Conservation (phyloP, 805 yeast species). For the Ogataea populi-albae region DNA sequence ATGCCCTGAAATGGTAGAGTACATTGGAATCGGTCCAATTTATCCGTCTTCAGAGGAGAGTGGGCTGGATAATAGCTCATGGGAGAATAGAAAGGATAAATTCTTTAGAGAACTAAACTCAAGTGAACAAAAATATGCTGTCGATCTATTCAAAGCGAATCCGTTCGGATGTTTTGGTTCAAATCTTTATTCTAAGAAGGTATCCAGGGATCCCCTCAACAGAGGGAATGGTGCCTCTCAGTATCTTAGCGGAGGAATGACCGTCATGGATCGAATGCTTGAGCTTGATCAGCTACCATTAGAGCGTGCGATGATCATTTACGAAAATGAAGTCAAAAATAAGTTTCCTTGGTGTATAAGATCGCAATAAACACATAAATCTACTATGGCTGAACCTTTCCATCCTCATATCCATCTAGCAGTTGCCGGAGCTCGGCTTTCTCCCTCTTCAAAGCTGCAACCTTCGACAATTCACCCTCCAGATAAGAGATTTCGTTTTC, state of each 20-base stretch:
- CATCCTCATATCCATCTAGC: constrained; percentile 40
- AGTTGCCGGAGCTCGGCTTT: constrained; percentile 54
- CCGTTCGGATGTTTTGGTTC: constrained; percentile 53
- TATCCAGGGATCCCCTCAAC: constrained; percentile 53
- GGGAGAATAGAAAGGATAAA: constrained; percentile 21
- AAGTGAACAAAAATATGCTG: constrained; percentile 54
- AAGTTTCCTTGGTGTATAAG: constrained; percentile 22
- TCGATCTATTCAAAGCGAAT: constrained; percentile 50
- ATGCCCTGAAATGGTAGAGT: constrained; percentile 38
- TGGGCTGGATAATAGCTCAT: constrained; percentile 7
- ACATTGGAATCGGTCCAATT: constrained; percentile 60
- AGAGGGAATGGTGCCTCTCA: constrained; percentile 12
- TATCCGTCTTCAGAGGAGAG: constrained; percentile 27
- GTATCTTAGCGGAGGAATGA: constrained; percentile 13
- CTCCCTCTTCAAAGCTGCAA: constrained; percentile 57
- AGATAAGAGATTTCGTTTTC: constrained; percentile 75
- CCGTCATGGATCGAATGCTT: constrained; percentile 16
- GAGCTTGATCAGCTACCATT: constrained; percentile 32
- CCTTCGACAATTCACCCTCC: constrained; percentile 56
- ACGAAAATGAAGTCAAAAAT: constrained; percentile 18
- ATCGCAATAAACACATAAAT: neutral
- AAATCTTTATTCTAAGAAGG: constrained; percentile 44
- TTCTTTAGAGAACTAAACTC: constrained; percentile 48
- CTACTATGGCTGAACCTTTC: constrained; percentile 6
- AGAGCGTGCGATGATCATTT: constrained; percentile 21